Conservation (phyloP, 2,329 filamentous ascomycete species). For the Colletotrichum horii region DNA sequence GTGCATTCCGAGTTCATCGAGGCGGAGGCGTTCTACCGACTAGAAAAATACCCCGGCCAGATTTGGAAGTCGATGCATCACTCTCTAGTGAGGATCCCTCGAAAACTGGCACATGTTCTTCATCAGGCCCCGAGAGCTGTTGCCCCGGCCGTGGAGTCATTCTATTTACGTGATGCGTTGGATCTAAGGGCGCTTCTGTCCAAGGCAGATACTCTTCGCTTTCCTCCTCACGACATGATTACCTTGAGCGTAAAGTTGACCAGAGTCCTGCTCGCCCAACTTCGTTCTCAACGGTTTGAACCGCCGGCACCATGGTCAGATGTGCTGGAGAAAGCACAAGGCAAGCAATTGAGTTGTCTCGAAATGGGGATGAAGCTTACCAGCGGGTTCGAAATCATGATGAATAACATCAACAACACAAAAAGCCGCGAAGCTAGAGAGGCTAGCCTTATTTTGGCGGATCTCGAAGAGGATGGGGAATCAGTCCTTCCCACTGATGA, state of each 20-base stretch:
- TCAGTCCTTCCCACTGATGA: slow-evolving; percentile 68
- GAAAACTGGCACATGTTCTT: slow-evolving; percentile 81
- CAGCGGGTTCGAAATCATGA: slow-evolving; percentile 89
- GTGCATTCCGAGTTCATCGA: slow-evolving; percentile 78
- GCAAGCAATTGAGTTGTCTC: slow-evolving; percentile 41
- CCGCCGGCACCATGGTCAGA: slow-evolving; percentile 61
- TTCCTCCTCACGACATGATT: slow-evolving; percentile 81
- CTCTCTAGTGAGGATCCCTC: slow-evolving; percentile 74
- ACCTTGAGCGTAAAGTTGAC: slow-evolving; percentile 83
- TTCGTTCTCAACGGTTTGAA: slow-evolving; percentile 84
- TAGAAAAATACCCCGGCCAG: slow-evolving; percentile 81
- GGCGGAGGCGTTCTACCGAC: slow-evolving; percentile 87
- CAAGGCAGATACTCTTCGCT: slow-evolving; percentile 59
- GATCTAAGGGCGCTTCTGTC: slow-evolving; percentile 72
- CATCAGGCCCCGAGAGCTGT: slow-evolving; percentile 78
- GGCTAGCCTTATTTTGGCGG: slow-evolving; percentile 76
- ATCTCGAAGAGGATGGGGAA: slow-evolving; percentile 75
- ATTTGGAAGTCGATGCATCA: slow-evolving; percentile 80
- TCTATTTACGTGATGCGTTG: slow-evolving; percentile 88
- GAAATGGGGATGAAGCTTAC: slow-evolving; percentile 89
- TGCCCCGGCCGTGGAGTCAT: slow-evolving; percentile 84
- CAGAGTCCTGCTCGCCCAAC: slow-evolving; percentile 86
- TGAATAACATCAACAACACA: slow-evolving; percentile 69
- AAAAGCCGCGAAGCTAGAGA: slow-evolving; percentile 75
- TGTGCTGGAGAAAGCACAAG: slow-evolving; percentile 25